Percentiles rank a stretch among this genome's conserved stretches.
Conservation (phyloP, 2,329 filamentous ascomycete genomes). For the Arachnopeziza araneosa region DNA sequence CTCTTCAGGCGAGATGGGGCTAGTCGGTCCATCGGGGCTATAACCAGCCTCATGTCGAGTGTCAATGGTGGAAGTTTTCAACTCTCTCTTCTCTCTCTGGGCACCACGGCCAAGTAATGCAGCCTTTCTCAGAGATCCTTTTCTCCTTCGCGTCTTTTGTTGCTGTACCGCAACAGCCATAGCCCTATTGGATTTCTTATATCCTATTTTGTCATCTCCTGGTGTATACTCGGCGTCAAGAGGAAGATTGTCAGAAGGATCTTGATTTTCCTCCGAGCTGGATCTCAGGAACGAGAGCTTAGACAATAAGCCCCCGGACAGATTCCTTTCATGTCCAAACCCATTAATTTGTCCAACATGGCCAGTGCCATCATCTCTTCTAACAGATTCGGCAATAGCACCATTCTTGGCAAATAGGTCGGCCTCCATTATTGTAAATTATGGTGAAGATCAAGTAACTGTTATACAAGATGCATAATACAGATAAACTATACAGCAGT, state of each 20-base stretch:
- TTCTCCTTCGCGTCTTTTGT: conserved; percentile 60
- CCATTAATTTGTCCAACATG: conserved; percentile 6
- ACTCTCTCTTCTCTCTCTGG: conserved; percentile 53
- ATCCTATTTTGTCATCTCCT: conserved; percentile 22
- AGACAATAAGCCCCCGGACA: conserved; percentile 56
- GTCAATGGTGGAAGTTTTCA: conserved; percentile 33
- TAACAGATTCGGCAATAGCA: neutral
- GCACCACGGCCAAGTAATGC: conserved; percentile 73
- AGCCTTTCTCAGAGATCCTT: conserved; percentile 82
- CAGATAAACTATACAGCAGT: neutral
- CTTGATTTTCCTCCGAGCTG: conserved; percentile 34
- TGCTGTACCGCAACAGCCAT: conserved; percentile 36
- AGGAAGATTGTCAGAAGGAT: conserved; percentile 15
- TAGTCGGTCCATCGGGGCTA: conserved; percentile 13
- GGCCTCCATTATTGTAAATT: neutral
- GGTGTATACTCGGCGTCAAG: conserved; percentile 28
- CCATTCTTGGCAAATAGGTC: neutral
- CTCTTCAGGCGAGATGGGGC: conserved; percentile 22
- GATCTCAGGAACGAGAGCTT: conserved; percentile 63
- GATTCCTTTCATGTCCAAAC: conserved; percentile 30
- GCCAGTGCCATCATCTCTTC: neutral
- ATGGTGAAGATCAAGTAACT: neutral
- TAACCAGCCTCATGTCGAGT: conserved; percentile 23
- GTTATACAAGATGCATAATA: neutral
- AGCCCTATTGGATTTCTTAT: conserved; percentile 28